phyloP scores from a whole-genome alignment of 148 eudicot species.

The Drosera capensis region DNA sequence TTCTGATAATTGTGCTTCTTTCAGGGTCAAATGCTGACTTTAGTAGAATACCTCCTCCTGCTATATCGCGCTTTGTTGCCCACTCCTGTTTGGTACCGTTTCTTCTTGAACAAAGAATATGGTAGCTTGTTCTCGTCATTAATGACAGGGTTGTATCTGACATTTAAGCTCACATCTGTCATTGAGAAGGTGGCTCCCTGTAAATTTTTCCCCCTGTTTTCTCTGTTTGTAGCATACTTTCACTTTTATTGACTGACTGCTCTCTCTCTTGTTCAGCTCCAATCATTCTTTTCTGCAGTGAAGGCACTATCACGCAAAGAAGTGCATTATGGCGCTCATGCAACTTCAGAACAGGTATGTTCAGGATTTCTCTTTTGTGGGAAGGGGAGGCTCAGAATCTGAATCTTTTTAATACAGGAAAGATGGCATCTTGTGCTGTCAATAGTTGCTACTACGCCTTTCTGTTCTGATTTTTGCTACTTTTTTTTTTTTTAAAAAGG shows the following conservation, averaged over 20 bases:
- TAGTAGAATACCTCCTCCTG: slow-evolving; percentile 72
- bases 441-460: no score
- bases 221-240: not conserved
- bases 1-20: slow-evolving; percentile 5
- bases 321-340: slow-evolving; percentile 65
- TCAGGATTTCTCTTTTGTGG: not conserved
- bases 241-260: not conserved
- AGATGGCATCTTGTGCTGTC: no score
- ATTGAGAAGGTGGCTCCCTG: slow-evolving; percentile 58
- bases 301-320: slow-evolving; percentile 63
- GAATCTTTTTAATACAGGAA: no score
- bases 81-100: slow-evolving; percentile 89
- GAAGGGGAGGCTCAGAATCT: no score
- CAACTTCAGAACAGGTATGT: slow-evolving; percentile 80
- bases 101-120: slow-evolving; percentile 87
- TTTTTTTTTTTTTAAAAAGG: no score
- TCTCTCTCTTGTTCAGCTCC: slow-evolving; percentile 29
- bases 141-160: slow-evolving; percentile 80
- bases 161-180: slow-evolving; percentile 86
- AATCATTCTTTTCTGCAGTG: slow-evolving; percentile 44
- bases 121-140: slow-evolving; percentile 89
- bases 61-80: slow-evolving; percentile 89
- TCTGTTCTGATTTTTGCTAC: no score
- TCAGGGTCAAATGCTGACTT: slow-evolving; percentile 88
- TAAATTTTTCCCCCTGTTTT: not conserved